A percentile compares a stretch with the other conserved stretches of the same genome.
Conservation (phyloP, 1,284 basidiomycete genomes). For the Cystobasidium pallidum region DNA sequence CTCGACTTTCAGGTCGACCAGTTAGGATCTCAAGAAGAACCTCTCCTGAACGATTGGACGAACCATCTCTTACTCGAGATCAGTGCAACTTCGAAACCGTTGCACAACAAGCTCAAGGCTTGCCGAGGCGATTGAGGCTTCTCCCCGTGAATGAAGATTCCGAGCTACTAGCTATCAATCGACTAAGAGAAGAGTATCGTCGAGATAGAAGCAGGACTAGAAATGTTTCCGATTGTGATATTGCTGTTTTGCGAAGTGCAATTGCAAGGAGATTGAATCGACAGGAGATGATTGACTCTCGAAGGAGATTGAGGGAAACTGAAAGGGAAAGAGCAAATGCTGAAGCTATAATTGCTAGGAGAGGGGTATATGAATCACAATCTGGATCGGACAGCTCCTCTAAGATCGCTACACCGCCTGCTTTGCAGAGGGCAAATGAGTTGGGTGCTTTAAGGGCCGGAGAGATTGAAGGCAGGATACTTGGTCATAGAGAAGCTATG, state of each 20-base stretch:
- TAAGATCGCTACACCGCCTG: neutral
- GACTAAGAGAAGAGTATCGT: neutral
- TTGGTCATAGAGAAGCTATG: slow-evolving; percentile 2
- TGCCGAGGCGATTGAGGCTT: slow-evolving; percentile 4
- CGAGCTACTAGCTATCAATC: neutral
- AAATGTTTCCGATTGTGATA: neutral
- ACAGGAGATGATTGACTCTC: neutral
- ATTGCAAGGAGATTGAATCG: neutral
- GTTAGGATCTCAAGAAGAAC: neutral
- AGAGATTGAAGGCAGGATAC: slow-evolving; percentile 2
- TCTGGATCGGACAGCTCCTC: neutral
- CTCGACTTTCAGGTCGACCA: neutral
- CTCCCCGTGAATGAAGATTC: neutral
- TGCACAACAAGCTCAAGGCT: neutral
- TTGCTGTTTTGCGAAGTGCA: neutral
- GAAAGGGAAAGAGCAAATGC: neutral
- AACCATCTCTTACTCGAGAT: neutral
- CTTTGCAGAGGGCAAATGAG: neutral
- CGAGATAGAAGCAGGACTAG: neutral
- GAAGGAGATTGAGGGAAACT: neutral
- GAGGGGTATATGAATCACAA: neutral
- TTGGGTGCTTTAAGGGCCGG: neutral
- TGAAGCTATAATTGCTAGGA: slow-evolving; percentile 1
- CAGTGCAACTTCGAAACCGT: neutral
- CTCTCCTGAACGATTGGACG: neutral